These are phyloP conservation scores for Citrus cavaleriei DNA, from an alignment of 345 rosid genomes.

Conservation along the genomic window DNA sequence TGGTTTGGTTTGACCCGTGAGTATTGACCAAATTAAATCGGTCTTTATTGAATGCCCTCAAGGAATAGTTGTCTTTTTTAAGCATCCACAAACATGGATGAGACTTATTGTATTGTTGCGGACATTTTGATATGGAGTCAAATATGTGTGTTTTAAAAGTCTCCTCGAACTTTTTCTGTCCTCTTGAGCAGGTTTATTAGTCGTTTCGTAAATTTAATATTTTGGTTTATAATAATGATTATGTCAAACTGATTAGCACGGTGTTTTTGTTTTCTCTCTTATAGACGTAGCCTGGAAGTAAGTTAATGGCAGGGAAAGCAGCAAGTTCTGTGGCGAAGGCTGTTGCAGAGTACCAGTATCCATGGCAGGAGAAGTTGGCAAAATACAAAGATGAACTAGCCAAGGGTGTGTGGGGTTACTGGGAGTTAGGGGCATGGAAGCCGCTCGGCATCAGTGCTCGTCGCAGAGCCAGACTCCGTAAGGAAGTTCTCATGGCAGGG, in stretches of 20 bases:
- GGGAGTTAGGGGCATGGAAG: slow-evolving; percentile 93
- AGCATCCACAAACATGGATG: background rate
- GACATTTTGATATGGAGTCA: background rate
- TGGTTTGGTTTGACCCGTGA: background rate
- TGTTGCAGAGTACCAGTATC: slow-evolving; percentile 53
- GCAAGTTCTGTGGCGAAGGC: slow-evolving; percentile 59
- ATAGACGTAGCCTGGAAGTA: background rate
- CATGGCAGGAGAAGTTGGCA: slow-evolving; percentile 74
- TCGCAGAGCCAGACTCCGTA: slow-evolving; percentile 78
- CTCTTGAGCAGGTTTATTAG: background rate
- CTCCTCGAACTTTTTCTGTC: background rate
- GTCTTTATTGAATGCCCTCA: background rate
- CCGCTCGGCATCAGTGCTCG: slow-evolving; percentile 86
- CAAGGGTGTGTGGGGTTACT: slow-evolving; percentile 90
- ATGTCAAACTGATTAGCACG: background rate
- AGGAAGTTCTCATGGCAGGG: slow-evolving; percentile 71
- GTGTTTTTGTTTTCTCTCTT: background rate
- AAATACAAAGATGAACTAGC: slow-evolving; percentile 71
- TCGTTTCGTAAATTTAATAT: background rate
- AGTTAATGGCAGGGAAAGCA: slow-evolving; percentile 72
- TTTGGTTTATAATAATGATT: background rate
- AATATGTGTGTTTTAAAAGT: background rate
- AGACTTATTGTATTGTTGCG: background rate
- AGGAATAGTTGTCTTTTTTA: background rate
- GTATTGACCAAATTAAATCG: background rate